Evolutionary conservation across 2,329 filamentous ascomycete genomes (phyloP).

Genomic region (Phyllachora maydis): DNA sequence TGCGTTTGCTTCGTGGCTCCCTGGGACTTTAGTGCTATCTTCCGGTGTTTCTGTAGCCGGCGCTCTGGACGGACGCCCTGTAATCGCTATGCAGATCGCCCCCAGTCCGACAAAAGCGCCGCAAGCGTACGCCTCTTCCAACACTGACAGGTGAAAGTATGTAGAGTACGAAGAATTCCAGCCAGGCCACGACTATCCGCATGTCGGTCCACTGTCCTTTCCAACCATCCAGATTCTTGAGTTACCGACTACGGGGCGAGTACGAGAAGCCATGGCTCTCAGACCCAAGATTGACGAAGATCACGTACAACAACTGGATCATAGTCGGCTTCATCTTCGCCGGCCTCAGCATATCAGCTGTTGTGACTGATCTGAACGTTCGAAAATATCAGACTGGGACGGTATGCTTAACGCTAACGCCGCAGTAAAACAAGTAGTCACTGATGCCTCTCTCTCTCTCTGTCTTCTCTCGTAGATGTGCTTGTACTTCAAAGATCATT

Average conservation of each 20-base stretch:
- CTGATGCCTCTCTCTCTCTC: no score
- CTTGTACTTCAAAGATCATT: conserved; percentile 26
- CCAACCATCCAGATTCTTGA: conserved; percentile 10
- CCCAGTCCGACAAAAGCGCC: background rate
- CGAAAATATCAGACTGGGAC: conserved; percentile 5
- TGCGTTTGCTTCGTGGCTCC: no score
- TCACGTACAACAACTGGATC: conserved; percentile 14
- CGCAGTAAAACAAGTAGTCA: no score
- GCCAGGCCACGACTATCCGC: no score
- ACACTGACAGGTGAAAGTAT: background rate
- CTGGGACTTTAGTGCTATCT: no score
- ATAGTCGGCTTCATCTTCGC: conserved; percentile 11
- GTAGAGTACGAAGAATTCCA: background rate
- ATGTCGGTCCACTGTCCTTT: no score
- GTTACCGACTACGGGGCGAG: conserved; percentile 12
- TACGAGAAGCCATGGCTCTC: conserved; percentile 18
- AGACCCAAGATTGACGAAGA: conserved; percentile 12
- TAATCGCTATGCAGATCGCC: background rate
- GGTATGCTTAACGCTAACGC: no score
- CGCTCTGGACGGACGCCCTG: background rate
- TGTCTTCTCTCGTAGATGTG: no score
- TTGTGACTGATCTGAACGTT: conserved; percentile 12
- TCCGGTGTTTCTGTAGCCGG: conserved; percentile 15
- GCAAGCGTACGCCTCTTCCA: background rate
- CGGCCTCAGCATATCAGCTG: conserved; percentile 12